phyloP scores from a whole-genome alignment of 2,329 filamentous ascomycete species.

The Fusarium gaditjirri region DNA sequence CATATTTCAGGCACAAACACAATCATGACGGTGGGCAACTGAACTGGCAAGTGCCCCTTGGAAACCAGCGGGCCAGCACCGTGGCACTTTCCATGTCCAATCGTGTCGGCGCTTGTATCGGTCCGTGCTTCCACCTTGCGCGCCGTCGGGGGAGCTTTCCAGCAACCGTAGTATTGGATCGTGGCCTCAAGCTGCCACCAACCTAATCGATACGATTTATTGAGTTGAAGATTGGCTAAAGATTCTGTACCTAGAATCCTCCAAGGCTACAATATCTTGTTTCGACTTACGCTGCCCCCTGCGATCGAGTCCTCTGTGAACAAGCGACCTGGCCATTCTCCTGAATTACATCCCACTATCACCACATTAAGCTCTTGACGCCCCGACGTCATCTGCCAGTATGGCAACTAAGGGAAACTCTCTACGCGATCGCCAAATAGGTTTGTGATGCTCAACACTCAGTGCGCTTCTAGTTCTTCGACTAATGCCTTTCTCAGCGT shows the following conservation, averaged over 20 bases:
- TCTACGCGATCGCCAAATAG: conserved; percentile 63
- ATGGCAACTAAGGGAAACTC: conserved; percentile 61
- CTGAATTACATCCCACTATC: conserved; percentile 42
- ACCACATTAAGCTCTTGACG: conserved; percentile 20
- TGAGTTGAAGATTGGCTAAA: conserved; percentile 1
- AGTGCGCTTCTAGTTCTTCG: background rate
- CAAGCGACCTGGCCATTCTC: conserved; percentile 11
- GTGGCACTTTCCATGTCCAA: conserved; percentile 32
- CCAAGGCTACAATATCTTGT: background rate
- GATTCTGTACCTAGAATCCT: background rate
- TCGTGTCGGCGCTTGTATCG: conserved; percentile 42
- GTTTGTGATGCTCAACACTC: conserved; percentile 41
- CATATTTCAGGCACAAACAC: conserved; percentile 49
- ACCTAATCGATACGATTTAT: conserved; percentile 21
- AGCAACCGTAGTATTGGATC: conserved; percentile 36
- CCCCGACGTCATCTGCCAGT: conserved; percentile 43
- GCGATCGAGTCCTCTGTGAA: background rate
- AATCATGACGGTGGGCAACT: conserved; percentile 16
- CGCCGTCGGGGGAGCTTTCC: conserved; percentile 38
- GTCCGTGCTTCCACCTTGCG: conserved; percentile 44
- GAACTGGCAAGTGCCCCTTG: conserved; percentile 20
- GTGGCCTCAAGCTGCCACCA: conserved; percentile 44
- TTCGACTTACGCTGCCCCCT: background rate
- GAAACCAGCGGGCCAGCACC: conserved; percentile 18
- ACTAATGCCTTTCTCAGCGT: conserved; percentile 64